Evolutionary conservation across 306 rosid species (phyloP).

Genomic region (Prunus armeniaca): DNA sequence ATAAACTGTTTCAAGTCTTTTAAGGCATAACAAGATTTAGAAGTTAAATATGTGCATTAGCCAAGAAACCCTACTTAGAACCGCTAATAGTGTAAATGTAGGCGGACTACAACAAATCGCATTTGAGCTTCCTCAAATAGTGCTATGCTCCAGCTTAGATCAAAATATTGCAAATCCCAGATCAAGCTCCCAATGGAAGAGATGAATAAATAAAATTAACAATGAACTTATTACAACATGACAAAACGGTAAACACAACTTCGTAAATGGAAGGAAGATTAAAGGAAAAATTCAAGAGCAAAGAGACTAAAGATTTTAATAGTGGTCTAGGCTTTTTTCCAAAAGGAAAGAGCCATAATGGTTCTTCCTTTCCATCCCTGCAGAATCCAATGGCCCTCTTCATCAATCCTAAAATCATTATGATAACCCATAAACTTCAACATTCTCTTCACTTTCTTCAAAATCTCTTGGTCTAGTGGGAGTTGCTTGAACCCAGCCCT

Average conservation of each 20-base stretch:
- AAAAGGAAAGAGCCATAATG: constrained; percentile 19
- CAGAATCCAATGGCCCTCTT: constrained; percentile 36
- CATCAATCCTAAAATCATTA: constrained; percentile 25
- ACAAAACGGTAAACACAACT: neutral
- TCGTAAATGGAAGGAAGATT: neutral
- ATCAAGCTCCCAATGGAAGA: neutral
- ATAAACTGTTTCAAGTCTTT: neutral
- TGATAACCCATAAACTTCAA: constrained; percentile 16
- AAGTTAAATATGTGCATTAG: neutral
- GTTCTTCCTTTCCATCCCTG: constrained; percentile 37
- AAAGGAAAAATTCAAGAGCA: neutral
- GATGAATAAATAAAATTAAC: neutral
- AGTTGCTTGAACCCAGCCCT: constrained; percentile 35
- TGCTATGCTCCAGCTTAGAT: neutral
- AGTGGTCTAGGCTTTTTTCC: constrained; percentile 16
- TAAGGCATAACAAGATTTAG: neutral
- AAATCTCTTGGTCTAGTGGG: constrained; percentile 24
- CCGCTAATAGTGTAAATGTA: no score
- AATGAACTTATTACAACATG: neutral
- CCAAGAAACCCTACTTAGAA: no score
- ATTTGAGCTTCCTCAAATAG: neutral
- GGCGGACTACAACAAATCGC: no score
- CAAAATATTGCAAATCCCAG: neutral
- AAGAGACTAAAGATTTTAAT: neutral
- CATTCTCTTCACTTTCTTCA: constrained; percentile 3